These are phyloP conservation scores for Globisporangium acanthophoron DNA, from an alignment of 352 stramenopile genomes.

Conservation along the genomic window DNA sequence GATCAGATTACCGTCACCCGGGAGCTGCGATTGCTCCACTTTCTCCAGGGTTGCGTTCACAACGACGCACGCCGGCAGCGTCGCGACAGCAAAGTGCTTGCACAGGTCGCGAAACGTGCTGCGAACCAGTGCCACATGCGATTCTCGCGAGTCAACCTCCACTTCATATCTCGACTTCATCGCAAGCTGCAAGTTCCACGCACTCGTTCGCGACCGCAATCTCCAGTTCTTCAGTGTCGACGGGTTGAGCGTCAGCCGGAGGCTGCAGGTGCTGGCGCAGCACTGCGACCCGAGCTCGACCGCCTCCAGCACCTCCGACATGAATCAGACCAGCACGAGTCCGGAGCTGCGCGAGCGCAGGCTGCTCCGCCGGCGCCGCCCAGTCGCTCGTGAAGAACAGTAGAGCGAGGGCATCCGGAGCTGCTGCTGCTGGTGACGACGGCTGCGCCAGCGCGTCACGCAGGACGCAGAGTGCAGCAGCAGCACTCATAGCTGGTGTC, in stretches of 20 bases:
- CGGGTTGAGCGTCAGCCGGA: slow-evolving; percentile 1
- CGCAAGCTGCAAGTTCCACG: background rate
- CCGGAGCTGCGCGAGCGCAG: slow-evolving; percentile 25
- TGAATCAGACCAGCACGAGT: background rate
- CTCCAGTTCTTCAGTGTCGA: background rate
- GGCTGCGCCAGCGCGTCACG: background rate
- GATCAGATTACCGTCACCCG: background rate
- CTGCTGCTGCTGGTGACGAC: background rate
- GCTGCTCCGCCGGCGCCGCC: slow-evolving; percentile 22
- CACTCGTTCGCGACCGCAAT: slow-evolving; percentile 1
- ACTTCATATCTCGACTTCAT: background rate
- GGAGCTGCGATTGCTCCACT: background rate
- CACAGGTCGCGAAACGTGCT: slow-evolving; percentile 37
- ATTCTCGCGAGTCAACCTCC: background rate
- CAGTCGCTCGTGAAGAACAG: slow-evolving; percentile 48
- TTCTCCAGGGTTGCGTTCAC: slow-evolving; percentile 11
- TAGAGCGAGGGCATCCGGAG: background rate
- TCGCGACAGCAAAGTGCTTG: slow-evolving; percentile 33
- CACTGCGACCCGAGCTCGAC: slow-evolving; percentile 14
- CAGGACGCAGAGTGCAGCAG: background rate
- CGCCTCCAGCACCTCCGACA: slow-evolving; percentile 12
- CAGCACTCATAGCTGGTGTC: background rate
- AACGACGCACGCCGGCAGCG: slow-evolving; percentile 29
- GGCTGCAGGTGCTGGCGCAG: slow-evolving; percentile 23
- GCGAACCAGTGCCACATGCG: background rate